Percentiles rank a stretch among this genome's conserved stretches.
Evolutionary conservation across 257 asterid genomes (phyloP).

Genomic region (Rauvolfia tetraphylla): DNA sequence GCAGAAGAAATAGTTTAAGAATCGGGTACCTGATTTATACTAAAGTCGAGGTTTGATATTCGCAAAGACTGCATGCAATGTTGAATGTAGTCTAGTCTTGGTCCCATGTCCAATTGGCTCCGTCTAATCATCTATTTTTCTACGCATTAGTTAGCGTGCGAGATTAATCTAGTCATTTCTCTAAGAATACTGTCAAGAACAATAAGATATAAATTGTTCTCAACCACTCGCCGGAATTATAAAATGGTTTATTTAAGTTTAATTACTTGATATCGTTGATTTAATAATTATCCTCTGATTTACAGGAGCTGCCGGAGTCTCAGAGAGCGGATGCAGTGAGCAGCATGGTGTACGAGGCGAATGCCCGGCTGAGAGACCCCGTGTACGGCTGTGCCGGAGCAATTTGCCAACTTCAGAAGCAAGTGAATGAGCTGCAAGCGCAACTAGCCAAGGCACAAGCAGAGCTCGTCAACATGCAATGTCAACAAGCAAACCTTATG

Average conservation of each 20-base stretch:
- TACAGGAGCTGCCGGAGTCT: slow-evolving; percentile 63
- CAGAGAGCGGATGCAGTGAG: slow-evolving; percentile 76
- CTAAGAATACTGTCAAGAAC: background rate
- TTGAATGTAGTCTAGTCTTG: background rate
- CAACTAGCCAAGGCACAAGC: slow-evolving; percentile 73
- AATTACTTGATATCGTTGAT: too few relatives aligned
- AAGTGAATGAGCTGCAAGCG: slow-evolving; percentile 60
- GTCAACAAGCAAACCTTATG: slow-evolving; percentile 66
- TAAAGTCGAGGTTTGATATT: too few relatives aligned
- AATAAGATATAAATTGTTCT: background rate
- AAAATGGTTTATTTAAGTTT: too few relatives aligned
- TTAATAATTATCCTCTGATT: background rate
- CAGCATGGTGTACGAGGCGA: slow-evolving; percentile 85
- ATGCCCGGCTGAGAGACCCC: slow-evolving; percentile 70
- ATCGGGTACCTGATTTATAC: too few relatives aligned
- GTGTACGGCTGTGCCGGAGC: slow-evolving; percentile 83
- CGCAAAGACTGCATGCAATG: background rate
- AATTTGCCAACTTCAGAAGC: slow-evolving; percentile 67
- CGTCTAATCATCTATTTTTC: background rate
- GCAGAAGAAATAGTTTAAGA: background rate
- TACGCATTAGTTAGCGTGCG: background rate
- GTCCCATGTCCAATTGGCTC: too few relatives aligned
- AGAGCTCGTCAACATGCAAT: slow-evolving; percentile 58
- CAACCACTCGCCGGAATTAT: background rate
- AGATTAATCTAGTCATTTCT: background rate